A percentile compares a stretch with the other conserved stretches of the same genome.
Conservation (phyloP, 2,329 filamentous ascomycete genomes). For the Ophiosphaerella korrae region DNA sequence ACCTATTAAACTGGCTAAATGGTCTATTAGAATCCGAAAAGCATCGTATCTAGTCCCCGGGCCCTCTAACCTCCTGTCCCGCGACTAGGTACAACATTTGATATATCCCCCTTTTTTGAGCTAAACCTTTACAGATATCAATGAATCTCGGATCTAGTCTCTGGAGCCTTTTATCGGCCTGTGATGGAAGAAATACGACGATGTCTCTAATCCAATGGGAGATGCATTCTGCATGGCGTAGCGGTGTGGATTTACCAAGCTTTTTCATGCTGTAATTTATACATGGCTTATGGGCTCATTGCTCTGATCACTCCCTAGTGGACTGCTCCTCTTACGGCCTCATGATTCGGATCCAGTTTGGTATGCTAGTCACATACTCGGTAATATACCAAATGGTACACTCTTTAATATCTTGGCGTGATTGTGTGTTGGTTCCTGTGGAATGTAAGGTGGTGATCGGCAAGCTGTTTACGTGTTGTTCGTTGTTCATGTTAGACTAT, state of each 20-base stretch:
- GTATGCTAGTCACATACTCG: neutral
- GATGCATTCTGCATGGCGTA: slow-evolving; percentile 26
- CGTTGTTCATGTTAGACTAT: too few species aligned
- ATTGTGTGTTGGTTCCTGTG: too few species aligned
- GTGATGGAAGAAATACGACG: too few species aligned
- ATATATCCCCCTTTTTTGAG: too few species aligned
- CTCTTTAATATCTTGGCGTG: neutral
- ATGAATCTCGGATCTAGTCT: too few species aligned
- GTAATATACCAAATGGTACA: neutral
- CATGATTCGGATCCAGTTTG: neutral
- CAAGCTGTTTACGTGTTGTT: too few species aligned
- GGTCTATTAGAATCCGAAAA: slow-evolving; percentile 70
- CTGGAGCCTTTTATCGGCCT: too few species aligned
- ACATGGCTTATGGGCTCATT: neutral
- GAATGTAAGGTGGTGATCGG: too few species aligned
- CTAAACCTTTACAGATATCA: too few species aligned
- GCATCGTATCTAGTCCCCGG: slow-evolving; percentile 64
- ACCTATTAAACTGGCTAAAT: slow-evolving; percentile 6
- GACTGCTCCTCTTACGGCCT: neutral
- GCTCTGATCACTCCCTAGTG: neutral
- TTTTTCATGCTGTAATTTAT: slow-evolving; percentile 16
- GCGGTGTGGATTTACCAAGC: slow-evolving; percentile 9
- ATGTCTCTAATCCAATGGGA: neutral
- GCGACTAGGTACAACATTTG: too few species aligned
- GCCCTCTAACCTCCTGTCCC: too few species aligned